These are phyloP conservation scores for Luffa aegyptiaca DNA, from an alignment of 306 rosid genomes.

Conservation along the genomic window DNA sequence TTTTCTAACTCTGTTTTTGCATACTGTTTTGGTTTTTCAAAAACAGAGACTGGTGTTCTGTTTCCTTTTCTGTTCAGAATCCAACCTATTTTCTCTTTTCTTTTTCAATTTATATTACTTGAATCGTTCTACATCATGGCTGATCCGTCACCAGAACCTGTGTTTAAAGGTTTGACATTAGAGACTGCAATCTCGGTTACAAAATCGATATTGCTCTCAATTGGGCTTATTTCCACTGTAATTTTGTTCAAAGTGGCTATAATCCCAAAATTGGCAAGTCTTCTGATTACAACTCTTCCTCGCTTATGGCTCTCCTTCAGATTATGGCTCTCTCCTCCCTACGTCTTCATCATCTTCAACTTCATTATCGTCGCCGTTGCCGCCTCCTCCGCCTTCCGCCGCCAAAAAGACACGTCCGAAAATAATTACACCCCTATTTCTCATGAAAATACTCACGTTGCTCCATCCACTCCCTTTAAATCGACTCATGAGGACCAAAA, in stretches of 20 bases:
- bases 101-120: not conserved
- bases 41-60: not conserved
- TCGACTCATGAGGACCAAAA: slow-evolving; percentile 12
- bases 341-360: slow-evolving; percentile 48
- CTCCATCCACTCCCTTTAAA: not conserved
- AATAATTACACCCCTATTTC: not conserved
- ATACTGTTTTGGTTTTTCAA: not conserved
- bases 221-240: slow-evolving; percentile 41
- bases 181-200: slow-evolving; percentile 44
- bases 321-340: slow-evolving; percentile 43
- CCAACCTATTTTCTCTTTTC: not conserved
- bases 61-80: not conserved
- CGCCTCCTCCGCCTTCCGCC: slow-evolving; percentile 38
- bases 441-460: not conserved
- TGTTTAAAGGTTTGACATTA: slow-evolving; percentile 17
- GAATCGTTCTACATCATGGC: not conserved
- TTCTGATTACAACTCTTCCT: slow-evolving; percentile 50
- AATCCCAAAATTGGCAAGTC: slow-evolving; percentile 37
- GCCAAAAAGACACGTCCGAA: slow-evolving; percentile 15
- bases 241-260: slow-evolving; percentile 46
- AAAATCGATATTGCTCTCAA: slow-evolving; percentile 36
- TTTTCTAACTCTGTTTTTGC: not conserved
- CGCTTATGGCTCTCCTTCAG: slow-evolving; percentile 38
- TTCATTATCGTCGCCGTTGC: slow-evolving; percentile 68
- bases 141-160: not conserved